Evolutionary conservation across 2,329 filamentous ascomycete genomes (phyloP).

Genomic region (Westerdykella aurantiaca): DNA sequence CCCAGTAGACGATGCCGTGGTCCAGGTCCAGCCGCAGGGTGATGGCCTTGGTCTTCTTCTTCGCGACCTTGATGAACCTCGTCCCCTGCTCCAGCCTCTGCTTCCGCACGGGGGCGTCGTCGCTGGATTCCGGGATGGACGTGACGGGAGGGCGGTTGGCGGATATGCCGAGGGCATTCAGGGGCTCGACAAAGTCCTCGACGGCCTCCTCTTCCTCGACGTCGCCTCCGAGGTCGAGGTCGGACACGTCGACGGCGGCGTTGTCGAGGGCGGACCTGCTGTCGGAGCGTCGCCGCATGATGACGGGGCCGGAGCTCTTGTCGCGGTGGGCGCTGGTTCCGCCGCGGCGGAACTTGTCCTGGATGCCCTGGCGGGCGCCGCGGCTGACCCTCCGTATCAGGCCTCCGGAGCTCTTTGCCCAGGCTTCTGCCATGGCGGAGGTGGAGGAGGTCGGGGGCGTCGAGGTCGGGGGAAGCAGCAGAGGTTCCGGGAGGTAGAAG

Average conservation of each 20-base stretch:
- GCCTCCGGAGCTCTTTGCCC: slow-evolving; percentile 53
- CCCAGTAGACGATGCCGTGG: slow-evolving; percentile 83
- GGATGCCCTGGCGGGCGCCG: slow-evolving; percentile 62
- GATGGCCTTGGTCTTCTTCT: slow-evolving; percentile 69
- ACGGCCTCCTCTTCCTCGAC: slow-evolving; percentile 48
- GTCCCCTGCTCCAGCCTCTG: slow-evolving; percentile 73
- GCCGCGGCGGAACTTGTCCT: slow-evolving; percentile 66
- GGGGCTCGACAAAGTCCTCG: slow-evolving; percentile 40
- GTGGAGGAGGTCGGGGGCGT: slow-evolving; percentile 38
- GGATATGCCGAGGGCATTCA: slow-evolving; percentile 41
- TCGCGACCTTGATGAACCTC: slow-evolving; percentile 73
- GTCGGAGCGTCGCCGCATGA: slow-evolving; percentile 81
- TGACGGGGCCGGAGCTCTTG: slow-evolving; percentile 81
- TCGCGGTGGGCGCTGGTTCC: slow-evolving; percentile 71
- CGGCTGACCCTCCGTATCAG: slow-evolving; percentile 83
- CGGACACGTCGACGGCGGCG: slow-evolving; percentile 42
- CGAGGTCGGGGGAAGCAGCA: slow-evolving; percentile 52
- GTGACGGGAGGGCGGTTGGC: slow-evolving; percentile 21
- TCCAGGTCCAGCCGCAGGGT: slow-evolving; percentile 75
- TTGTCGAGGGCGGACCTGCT: slow-evolving; percentile 65
- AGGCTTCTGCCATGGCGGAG: slow-evolving; percentile 59
- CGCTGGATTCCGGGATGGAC: slow-evolving; percentile 39
- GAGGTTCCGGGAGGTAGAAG: slow-evolving; percentile 69
- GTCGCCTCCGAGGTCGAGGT: slow-evolving; percentile 53
- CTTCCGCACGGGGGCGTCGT: slow-evolving; percentile 67